Evolutionary conservation across 2,329 filamentous ascomycete species (phyloP).

Genomic region (Zelopaecilomyces penicillatus): DNA sequence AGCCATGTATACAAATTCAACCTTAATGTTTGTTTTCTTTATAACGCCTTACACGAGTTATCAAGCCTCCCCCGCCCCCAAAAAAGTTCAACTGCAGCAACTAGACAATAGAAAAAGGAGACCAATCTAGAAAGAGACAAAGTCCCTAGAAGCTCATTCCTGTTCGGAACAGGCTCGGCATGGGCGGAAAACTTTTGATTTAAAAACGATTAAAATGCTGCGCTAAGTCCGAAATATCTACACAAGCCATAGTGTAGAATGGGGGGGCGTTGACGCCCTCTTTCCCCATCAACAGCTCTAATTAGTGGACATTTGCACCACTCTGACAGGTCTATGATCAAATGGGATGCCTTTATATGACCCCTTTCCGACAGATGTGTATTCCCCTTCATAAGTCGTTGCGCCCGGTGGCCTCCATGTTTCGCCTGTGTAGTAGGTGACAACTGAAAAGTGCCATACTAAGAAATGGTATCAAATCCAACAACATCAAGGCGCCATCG

Average conservation of each 20-base stretch:
- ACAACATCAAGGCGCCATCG: neutral
- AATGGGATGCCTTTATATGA: constrained; percentile 3
- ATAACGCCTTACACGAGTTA: too few species aligned
- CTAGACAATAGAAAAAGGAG: too few species aligned
- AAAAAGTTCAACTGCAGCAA: too few species aligned
- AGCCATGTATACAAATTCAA: too few species aligned
- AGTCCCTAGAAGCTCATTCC: too few species aligned
- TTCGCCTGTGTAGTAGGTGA: neutral
- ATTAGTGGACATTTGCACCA: constrained; percentile 4
- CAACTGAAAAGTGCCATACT: constrained; percentile 4
- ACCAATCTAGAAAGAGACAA: too few species aligned
- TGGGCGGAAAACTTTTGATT: too few species aligned
- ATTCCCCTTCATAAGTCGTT: constrained; percentile 8
- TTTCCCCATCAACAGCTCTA: constrained; percentile 2
- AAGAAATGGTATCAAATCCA: constrained; percentile 4
- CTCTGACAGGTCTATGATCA: constrained; percentile 7
- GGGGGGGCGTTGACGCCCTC: neutral
- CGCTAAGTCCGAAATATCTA: constrained; percentile 1
- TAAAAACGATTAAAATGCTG: too few species aligned
- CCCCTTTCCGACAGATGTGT: constrained; percentile 6
- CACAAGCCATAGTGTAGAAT: constrained; percentile 7
- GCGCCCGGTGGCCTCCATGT: constrained; percentile 1
- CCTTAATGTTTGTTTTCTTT: too few species aligned
- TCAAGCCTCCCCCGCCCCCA: too few species aligned
- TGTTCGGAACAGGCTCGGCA: too few species aligned